A percentile compares a stretch with the other conserved stretches of the same genome.
These are phyloP conservation scores for Cystofilobasidium macerans DNA, from an alignment of 768 basidiomycete species.

Conservation along the genomic window DNA sequence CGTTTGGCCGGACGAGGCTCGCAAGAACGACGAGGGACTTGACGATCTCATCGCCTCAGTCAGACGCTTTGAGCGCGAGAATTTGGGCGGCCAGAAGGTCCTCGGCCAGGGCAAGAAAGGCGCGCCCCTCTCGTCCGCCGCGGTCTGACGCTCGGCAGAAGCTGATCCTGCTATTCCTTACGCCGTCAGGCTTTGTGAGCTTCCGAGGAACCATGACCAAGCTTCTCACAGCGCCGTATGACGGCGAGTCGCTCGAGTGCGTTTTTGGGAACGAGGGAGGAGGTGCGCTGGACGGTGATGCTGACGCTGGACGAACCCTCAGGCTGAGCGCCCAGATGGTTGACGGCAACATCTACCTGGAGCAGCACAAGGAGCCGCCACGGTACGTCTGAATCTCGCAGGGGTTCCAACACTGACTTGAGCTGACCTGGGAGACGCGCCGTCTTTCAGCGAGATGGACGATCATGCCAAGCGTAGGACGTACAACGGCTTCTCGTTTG, in stretches of 20 bases:
- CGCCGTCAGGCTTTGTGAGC: constrained; percentile 32
- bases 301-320: too few species aligned
- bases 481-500: constrained; percentile 37
- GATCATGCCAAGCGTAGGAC: constrained; percentile 30
- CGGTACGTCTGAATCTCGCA: too few species aligned
- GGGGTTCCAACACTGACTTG: too few species aligned
- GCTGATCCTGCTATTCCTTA: not conserved
- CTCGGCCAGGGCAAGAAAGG: constrained; percentile 27
- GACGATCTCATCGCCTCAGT: constrained; percentile 20
- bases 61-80: constrained; percentile 34
- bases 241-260: constrained; percentile 24
- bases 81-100: constrained; percentile 30
- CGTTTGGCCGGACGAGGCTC: constrained; percentile 33
- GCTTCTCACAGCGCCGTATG: constrained; percentile 38
- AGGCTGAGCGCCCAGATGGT: constrained; percentile 35
- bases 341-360: constrained; percentile 37
- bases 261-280: too few species aligned
- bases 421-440: not conserved
- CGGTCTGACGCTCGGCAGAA: too few species aligned
- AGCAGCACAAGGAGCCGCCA: constrained; percentile 32
- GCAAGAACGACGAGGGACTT: constrained; percentile 34
- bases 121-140: not conserved
- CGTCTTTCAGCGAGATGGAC: not conserved
- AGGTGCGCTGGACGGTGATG: too few species aligned
- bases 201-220: constrained; percentile 40